Conservation (phyloP, 2,329 filamentous ascomycete genomes). For the Zymoseptoria crescenta region DNA sequence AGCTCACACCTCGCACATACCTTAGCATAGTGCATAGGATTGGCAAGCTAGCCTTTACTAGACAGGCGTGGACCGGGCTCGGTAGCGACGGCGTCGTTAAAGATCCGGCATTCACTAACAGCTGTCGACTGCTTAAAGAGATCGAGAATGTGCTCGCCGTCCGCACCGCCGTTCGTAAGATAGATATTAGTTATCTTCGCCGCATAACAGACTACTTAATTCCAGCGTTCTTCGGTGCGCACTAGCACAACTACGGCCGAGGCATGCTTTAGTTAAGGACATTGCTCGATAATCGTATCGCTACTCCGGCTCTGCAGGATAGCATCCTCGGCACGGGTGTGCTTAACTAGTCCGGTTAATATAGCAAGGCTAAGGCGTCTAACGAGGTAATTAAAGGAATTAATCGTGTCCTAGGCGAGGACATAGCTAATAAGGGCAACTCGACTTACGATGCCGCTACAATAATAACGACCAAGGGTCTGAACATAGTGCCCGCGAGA, state of each 20-base stretch:
- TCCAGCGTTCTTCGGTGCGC: background rate
- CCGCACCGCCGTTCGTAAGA: background rate
- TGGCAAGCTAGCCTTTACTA: background rate
- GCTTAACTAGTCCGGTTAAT: background rate
- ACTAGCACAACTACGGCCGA: background rate
- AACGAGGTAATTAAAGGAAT: background rate
- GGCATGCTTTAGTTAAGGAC: background rate
- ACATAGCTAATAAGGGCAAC: background rate
- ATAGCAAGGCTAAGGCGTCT: background rate
- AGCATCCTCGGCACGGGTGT: background rate
- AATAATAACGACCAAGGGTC: background rate
- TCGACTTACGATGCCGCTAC: background rate
- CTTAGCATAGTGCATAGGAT: background rate
- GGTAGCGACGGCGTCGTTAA: background rate
- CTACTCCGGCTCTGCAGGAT: background rate
- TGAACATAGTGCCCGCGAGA: background rate
- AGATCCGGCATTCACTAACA: constrained; percentile 1
- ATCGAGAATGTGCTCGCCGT: background rate
- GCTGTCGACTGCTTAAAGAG: background rate
- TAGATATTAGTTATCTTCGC: background rate
- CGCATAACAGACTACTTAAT: background rate
- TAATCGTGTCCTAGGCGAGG: background rate
- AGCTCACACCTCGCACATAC: background rate
- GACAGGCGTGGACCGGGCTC: background rate
- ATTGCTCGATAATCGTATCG: background rate